These are phyloP conservation scores for Gnaphalium uliginosum DNA, from an alignment of 129 eudicot genomes.

Conservation along the genomic window DNA sequence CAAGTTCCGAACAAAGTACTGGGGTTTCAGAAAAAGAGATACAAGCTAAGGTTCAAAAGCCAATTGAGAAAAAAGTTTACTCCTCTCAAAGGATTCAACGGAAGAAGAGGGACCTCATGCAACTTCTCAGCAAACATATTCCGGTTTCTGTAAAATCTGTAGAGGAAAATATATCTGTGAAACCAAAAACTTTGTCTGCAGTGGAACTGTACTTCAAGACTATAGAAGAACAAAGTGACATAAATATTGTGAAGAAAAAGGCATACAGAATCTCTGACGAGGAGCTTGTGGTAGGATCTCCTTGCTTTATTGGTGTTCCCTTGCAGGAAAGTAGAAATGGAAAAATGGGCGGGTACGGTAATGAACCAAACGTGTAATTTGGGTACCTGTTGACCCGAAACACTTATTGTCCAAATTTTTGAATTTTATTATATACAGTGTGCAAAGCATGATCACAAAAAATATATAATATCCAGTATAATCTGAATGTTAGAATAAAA, in stretches of 20 bases:
- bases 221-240: constrained; percentile 57
- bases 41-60: constrained; percentile 60
- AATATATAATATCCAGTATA: neutral
- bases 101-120: constrained; percentile 74
- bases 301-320: constrained; percentile 10
- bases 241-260: constrained; percentile 48
- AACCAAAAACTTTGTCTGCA: constrained; percentile 54
- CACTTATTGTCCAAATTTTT: neutral
- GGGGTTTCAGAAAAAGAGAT: constrained; percentile 40
- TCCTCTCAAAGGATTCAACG: constrained; percentile 58
- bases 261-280: constrained; percentile 48
- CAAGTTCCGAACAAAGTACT: constrained; percentile 28
- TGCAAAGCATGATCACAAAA: neutral
- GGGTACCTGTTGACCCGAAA: neutral
- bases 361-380: neutral
- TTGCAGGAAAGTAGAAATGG: constrained; percentile 11
- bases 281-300: constrained; percentile 72
- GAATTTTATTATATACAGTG: neutral
- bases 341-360: neutral
- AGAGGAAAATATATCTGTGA: constrained; percentile 34
- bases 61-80: constrained; percentile 37
- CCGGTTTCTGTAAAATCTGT: constrained; percentile 36
- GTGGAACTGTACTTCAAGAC: constrained; percentile 53
- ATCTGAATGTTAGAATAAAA: neutral
- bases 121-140: constrained; percentile 59